Base-by-base conservation (phyloP, 768 basidiomycete species). In the Cytidiella melzeri region DNA sequence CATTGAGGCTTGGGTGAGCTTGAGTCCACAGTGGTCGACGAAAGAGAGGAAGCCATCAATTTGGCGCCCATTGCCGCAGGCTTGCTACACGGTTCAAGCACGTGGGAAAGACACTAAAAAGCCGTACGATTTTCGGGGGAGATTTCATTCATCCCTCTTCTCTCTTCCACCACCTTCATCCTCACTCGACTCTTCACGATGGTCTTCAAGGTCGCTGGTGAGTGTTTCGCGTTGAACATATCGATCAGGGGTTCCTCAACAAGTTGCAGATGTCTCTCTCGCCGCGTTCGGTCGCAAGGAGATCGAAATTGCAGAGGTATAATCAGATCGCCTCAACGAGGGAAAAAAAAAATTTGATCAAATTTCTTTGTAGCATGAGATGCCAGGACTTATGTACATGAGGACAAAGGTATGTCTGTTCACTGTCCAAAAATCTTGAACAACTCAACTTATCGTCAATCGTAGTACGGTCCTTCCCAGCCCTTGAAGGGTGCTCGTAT, bases 261-360 rank as follows among this genome's bases (percentile, higher is more conserved):
- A 13, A 36, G 37, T 45, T 9, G 40, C 47, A 91, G 92, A 92
- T 66, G 75, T 95, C 63, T 98, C 94, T 62, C 90, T 99, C 66
- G 96, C 96, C 66, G 95, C 95, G 53, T 99, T 97, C 73, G 92
- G 95, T 71, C 92, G 95, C 77, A 99, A 99, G 77, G 95, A 99
- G 76, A 91, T 99, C 62, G 86, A 95, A 75, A 89, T 99, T 70
- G 95, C 95, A 55, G 95, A 99, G 85, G 94, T 95, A 69, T 58
- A 67, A 50, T 58, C 47, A 24, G 21, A 40, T 41, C 43, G 15
- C 45, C 40, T 49, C 28, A 53, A 54, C 53, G 55, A 44, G 50
- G 45, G 48, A 18, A 50, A 45, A 51, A 51, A 23, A 19, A 21
- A n/a, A 18, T 23, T 26, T 55, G 44, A 53, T 39, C 52, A 46